A percentile compares a stretch with the other conserved stretches of the same genome.
These are phyloP conservation scores for Diplocarpon rosae DNA, from an alignment of 2,329 filamentous ascomycete species.

Conservation along the genomic window DNA sequence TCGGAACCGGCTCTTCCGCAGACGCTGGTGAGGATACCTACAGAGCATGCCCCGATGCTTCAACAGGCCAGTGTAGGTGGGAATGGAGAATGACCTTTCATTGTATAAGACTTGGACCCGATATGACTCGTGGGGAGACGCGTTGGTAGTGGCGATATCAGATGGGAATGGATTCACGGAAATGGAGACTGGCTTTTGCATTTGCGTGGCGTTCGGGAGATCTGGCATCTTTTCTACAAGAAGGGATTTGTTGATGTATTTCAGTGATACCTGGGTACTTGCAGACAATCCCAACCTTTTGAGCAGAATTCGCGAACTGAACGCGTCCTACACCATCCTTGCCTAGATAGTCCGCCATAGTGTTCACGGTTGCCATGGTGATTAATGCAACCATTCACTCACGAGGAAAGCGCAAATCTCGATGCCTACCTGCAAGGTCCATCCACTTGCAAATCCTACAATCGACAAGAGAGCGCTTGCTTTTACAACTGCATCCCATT, in stretches of 20 bases:
- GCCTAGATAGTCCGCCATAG: background rate
- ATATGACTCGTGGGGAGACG: background rate
- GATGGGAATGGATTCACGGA: background rate
- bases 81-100: constrained; percentile 7
- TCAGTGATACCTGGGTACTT: background rate
- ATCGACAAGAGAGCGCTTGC: constrained; percentile 22
- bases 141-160: background rate
- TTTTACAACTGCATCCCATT: constrained; percentile 9
- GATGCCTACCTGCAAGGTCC: constrained; percentile 8
- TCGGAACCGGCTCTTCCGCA: constrained; percentile 52
- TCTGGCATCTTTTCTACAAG: no score
- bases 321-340: background rate
- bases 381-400: constrained; percentile 8
- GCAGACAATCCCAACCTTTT: background rate
- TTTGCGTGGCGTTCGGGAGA: background rate
- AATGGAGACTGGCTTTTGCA: background rate
- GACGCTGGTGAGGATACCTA: constrained; percentile 75
- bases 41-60: constrained; percentile 58
- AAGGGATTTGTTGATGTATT: no score
- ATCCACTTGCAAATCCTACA: constrained; percentile 14
- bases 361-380: constrained; percentile 13
- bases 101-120: constrained; percentile 4
- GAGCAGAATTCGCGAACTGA: background rate
- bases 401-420: constrained; percentile 6
- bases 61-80: constrained; percentile 30